phyloP scores from a whole-genome alignment of 2,329 filamentous ascomycete species.

The Scedosporium minutisporum region DNA sequence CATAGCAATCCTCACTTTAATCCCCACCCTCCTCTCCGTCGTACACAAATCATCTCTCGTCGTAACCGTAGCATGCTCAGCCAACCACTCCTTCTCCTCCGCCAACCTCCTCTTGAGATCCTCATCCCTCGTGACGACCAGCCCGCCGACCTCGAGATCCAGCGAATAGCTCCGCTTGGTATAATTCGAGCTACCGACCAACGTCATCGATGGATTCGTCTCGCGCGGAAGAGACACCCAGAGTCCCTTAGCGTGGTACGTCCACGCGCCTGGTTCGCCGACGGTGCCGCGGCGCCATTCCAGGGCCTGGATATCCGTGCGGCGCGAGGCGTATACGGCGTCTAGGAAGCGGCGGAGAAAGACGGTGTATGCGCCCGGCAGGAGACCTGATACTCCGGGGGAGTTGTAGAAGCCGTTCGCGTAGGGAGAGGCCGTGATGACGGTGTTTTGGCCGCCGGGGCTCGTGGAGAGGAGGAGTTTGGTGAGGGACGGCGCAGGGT shows the following conservation, averaged over 20 bases:
- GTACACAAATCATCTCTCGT: slow-evolving; percentile 70
- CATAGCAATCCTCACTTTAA: slow-evolving; percentile 83
- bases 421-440: slow-evolving; percentile 85
- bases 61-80: slow-evolving; percentile 60
- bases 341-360: slow-evolving; percentile 75
- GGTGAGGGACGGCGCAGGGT: slow-evolving; percentile 79
- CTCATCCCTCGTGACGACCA: slow-evolving; percentile 73
- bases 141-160: slow-evolving; percentile 79
- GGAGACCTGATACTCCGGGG: slow-evolving; percentile 76
- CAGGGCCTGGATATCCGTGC: slow-evolving; percentile 58
- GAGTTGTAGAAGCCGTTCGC: slow-evolving; percentile 95
- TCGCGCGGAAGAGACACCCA: slow-evolving; percentile 72
- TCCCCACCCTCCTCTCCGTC: slow-evolving; percentile 72
- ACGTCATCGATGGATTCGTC: slow-evolving; percentile 60
- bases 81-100: slow-evolving; percentile 71
- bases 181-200: slow-evolving; percentile 91
- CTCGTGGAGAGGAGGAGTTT: slow-evolving; percentile 67
- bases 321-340: slow-evolving; percentile 34
- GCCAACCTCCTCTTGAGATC: slow-evolving; percentile 62
- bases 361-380: slow-evolving; percentile 86
- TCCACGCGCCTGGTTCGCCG: slow-evolving; percentile 78
- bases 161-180: slow-evolving; percentile 88
- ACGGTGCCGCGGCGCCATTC: slow-evolving; percentile 85
- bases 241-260: slow-evolving; percentile 93
- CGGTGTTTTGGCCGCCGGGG: slow-evolving; percentile 51